These are phyloP conservation scores for Tetrahymena elliotti DNA, from an alignment of 73 alveolate species.

Conservation along the genomic window DNA sequence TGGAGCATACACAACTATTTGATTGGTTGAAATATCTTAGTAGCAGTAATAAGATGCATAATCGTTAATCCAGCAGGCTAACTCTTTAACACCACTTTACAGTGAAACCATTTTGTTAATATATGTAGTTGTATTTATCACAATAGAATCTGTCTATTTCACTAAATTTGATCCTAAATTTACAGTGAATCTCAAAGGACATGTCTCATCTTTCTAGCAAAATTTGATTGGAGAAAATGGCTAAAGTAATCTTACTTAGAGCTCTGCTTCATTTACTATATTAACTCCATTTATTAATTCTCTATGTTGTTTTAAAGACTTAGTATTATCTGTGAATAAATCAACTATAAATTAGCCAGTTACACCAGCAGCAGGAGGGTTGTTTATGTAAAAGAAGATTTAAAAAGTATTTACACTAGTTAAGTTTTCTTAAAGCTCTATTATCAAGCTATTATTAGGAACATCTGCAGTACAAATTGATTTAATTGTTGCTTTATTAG, in stretches of 20 bases:
- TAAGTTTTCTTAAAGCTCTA: background rate
- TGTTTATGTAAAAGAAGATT: background rate
- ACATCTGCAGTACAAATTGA: background rate
- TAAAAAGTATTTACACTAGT: background rate
- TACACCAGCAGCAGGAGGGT: background rate
- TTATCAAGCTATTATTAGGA: background rate
- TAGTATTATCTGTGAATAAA: background rate
- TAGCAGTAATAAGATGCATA: background rate
- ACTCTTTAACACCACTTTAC: background rate
- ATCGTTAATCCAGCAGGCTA: background rate
- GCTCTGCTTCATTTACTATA: background rate
- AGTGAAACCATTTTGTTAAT: background rate
- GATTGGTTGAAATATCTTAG: background rate
- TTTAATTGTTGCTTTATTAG: background rate
- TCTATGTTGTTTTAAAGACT: background rate
- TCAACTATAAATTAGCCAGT: background rate
- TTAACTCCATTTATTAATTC: background rate
- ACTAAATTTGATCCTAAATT: background rate
- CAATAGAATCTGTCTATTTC: background rate
- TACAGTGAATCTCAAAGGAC: background rate
- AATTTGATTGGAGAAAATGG: background rate
- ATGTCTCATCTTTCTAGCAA: background rate
- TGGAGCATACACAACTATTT: background rate
- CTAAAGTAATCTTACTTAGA: background rate
- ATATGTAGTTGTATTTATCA: background rate